phyloP scores from a whole-genome alignment of 495 filamentous ascomycete genomes.

The Penicillium ucsense region DNA sequence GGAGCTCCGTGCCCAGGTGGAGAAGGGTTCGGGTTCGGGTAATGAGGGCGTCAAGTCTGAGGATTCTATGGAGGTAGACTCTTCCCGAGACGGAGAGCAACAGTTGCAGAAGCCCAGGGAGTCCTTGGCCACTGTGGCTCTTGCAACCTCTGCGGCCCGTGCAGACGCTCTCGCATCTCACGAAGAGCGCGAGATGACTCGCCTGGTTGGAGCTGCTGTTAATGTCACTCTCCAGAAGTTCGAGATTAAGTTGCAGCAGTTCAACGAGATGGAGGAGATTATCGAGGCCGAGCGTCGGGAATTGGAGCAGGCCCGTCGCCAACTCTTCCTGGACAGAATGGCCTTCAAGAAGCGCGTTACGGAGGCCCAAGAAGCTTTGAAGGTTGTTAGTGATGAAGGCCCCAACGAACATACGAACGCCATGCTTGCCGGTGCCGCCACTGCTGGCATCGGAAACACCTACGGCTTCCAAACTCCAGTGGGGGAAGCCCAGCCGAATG shows the following conservation, averaged over 20 bases:
- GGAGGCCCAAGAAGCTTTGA: constrained; percentile 70
- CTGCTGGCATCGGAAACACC: constrained; percentile 41
- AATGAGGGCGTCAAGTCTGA: constrained; percentile 52
- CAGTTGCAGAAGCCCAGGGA: constrained; percentile 27
- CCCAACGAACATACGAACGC: constrained; percentile 44
- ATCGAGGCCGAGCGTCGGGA: constrained; percentile 87
- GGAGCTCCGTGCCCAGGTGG: constrained; percentile 61
- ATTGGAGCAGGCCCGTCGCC: constrained; percentile 79
- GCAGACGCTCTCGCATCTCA: constrained; percentile 83
- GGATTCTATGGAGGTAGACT: constrained; percentile 60
- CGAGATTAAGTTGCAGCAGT: constrained; percentile 80
- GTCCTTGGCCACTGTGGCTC: constrained; percentile 63
- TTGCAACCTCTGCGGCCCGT: constrained; percentile 76
- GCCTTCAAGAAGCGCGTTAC: constrained; percentile 79
- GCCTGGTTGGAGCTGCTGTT: constrained; percentile 73
- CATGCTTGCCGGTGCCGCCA: constrained; percentile 38
- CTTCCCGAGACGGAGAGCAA: constrained; percentile 20
- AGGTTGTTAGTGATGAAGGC: constrained; percentile 48
- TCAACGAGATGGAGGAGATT: constrained; percentile 89
- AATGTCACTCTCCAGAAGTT: constrained; percentile 78
- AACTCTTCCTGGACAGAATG: constrained; percentile 85
- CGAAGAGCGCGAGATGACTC: constrained; percentile 92
- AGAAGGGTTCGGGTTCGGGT: constrained; percentile 48
- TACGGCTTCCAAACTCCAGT: constrained; percentile 49
- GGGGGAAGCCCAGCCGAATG: constrained; percentile 34